Evolutionary conservation across 805 yeast species (phyloP).

Genomic region (Starmera pachycereana): DNA sequence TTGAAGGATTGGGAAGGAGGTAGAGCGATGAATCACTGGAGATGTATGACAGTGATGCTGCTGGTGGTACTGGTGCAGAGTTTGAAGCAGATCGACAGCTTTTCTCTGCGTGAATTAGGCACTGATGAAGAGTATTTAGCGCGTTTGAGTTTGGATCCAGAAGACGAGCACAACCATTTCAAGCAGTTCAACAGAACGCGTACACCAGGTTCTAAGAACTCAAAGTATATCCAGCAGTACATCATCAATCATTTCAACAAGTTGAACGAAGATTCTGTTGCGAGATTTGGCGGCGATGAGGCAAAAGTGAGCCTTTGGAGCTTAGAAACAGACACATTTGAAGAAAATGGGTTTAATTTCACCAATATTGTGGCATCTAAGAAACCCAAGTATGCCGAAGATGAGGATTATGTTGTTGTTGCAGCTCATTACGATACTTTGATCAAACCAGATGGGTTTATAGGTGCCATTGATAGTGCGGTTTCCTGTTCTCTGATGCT

Average conservation of each 20-base stretch:
- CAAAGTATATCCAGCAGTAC: conserved; percentile 27
- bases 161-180: conserved; percentile 11
- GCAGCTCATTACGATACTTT: conserved; percentile 48
- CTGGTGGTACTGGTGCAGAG: too few species aligned
- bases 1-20: too few species aligned
- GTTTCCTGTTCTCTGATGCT: conserved; percentile 44
- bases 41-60: too few species aligned
- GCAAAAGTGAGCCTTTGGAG: conserved; percentile 13
- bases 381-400: conserved; percentile 8
- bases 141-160: conserved; percentile 8
- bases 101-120: conserved; percentile 1
- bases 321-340: conserved; percentile 24
- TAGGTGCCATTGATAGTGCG: conserved; percentile 54
- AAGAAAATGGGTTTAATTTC: conserved; percentile 24
- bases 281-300: conserved; percentile 5
- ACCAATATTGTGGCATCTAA: conserved; percentile 27
- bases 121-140: conserved; percentile 1
- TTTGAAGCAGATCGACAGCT: too few species aligned
- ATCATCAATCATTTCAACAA: conserved; percentile 23
- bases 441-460: conserved; percentile 37
- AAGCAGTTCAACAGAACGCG: conserved; percentile 28
- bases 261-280: conserved; percentile 17
- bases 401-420: conserved; percentile 23
- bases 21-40: too few species aligned
- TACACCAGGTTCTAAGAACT: conserved; percentile 32